Evolutionary conservation across 345 rosid species (phyloP).

Genomic region (Dipteronia dyeriana): DNA sequence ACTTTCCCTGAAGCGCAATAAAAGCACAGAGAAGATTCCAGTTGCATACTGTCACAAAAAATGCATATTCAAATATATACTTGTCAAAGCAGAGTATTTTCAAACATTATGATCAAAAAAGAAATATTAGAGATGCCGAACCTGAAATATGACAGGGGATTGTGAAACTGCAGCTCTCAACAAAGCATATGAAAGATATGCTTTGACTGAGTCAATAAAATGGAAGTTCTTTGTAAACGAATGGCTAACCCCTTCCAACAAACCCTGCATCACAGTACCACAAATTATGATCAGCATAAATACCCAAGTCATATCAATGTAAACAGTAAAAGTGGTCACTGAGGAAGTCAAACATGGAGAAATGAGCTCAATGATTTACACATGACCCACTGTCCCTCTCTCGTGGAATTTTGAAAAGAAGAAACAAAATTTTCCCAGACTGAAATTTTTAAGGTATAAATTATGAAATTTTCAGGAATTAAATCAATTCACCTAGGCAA

Average conservation of each 20-base stretch:
- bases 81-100: constrained; percentile 17
- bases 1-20: constrained; percentile 91
- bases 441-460: neutral
- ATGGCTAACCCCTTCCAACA: constrained; percentile 93
- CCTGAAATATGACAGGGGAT: constrained; percentile 92
- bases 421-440: neutral
- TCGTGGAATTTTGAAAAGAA: neutral
- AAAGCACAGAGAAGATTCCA: constrained; percentile 91
- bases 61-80: constrained; percentile 32
- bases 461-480: too few relatives aligned
- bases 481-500: too few relatives aligned
- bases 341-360: neutral
- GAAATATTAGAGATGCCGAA: constrained; percentile 28
- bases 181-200: constrained; percentile 93
- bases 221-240: constrained; percentile 92
- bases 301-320: neutral
- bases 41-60: constrained; percentile 84
- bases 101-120: constrained; percentile 21
- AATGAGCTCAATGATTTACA: neutral
- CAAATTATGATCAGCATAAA: constrained; percentile 3
- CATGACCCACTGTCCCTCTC: neutral
- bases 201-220: constrained; percentile 98
- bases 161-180: constrained; percentile 94
- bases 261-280: constrained; percentile 59
- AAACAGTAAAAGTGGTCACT: neutral